Percentiles rank a stretch among this genome's conserved stretches.
These are phyloP conservation scores for Exophiala viscosa DNA, from an alignment of 2,329 filamentous ascomycete genomes.

Conservation along the genomic window DNA sequence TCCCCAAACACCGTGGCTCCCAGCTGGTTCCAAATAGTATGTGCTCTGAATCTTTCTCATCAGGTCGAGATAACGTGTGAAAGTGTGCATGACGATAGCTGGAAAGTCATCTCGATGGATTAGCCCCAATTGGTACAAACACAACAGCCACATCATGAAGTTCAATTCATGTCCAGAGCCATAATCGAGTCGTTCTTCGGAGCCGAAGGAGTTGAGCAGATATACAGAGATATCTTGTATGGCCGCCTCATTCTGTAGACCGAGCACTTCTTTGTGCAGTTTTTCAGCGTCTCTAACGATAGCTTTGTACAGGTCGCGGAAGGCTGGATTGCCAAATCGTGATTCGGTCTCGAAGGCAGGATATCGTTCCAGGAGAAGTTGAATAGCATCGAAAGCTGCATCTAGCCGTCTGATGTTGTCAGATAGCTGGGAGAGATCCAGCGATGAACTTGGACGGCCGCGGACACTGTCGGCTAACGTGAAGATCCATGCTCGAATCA, in stretches of 20 bases:
- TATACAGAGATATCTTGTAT: slow-evolving; percentile 74
- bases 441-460: slow-evolving; percentile 62
- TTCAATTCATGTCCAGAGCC: slow-evolving; percentile 97
- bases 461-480: slow-evolving; percentile 76
- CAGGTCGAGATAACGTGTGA: slow-evolving; percentile 74
- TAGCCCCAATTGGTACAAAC: slow-evolving; percentile 73
- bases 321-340: slow-evolving; percentile 90
- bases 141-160: slow-evolving; percentile 95
- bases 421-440: slow-evolving; percentile 59
- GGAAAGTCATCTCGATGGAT: slow-evolving; percentile 66
- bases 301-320: slow-evolving; percentile 70
- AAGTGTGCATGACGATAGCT: slow-evolving; percentile 70
- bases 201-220: slow-evolving; percentile 78
- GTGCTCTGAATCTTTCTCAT: slow-evolving; percentile 87
- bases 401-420: slow-evolving; percentile 62
- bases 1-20: slow-evolving; percentile 96
- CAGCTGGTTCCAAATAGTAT: slow-evolving; percentile 95
- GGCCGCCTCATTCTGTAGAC: slow-evolving; percentile 44
- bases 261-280: slow-evolving; percentile 43
- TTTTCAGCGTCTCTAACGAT: slow-evolving; percentile 37
- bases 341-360: slow-evolving; percentile 87
- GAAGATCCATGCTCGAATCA: slow-evolving; percentile 83
- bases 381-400: slow-evolving; percentile 65
- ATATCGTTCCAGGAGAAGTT: slow-evolving; percentile 61
- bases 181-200: slow-evolving; percentile 85